Evolutionary conservation across 345 rosid genomes (phyloP), one percentile per base, ranked within the genome.

Genomic region (Moricandia moricandioides): DNA sequence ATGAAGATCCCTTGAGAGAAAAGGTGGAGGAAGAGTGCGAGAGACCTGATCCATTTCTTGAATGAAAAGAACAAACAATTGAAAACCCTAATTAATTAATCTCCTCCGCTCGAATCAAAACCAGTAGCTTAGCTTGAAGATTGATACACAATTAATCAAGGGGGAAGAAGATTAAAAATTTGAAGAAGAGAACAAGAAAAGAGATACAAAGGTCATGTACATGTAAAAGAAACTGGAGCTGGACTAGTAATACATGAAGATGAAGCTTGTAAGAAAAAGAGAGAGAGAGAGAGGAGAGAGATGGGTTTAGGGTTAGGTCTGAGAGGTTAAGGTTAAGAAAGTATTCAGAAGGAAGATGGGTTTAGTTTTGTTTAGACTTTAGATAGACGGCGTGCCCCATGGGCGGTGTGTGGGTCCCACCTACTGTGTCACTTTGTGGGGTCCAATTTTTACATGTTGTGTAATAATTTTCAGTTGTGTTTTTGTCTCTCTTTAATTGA

Each of bases 21-120:
- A 93, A 55, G 98, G 88, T 47, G 92, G 95, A 12, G 97, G 97
- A 73, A 93, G 98, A 47, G 89, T 85, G 17, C 91, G 93, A 65
- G 96, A 82, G 5, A 88, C 85, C 43, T 86, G 97, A 82, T 93
- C 91, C 97, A 93, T 31, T 80, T 67, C 67, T 74, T 54, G 56
- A 70, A 30, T 67, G 39, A 26, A 76, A 63, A 62, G 45, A 0
- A 0, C 2, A 59, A 59, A 62, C 9, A 67, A 59, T 4, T 35
- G 27, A 29, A 70, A 73, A 71, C 78, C 83, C 83, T 71, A 77
- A 37, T 40, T 69, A 0, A 27, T 55, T 30, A 6, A 52, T 65
- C 80, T 72, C 43, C 29, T 60, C 62, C 54, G 21, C 31, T 49
- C 35, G 35, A 62, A 67, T 24, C 40, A 16, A 59, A 45, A 58